phyloP scores from a whole-genome alignment of 2,329 filamentous ascomycete genomes.

The Cladophialophora immunda region DNA sequence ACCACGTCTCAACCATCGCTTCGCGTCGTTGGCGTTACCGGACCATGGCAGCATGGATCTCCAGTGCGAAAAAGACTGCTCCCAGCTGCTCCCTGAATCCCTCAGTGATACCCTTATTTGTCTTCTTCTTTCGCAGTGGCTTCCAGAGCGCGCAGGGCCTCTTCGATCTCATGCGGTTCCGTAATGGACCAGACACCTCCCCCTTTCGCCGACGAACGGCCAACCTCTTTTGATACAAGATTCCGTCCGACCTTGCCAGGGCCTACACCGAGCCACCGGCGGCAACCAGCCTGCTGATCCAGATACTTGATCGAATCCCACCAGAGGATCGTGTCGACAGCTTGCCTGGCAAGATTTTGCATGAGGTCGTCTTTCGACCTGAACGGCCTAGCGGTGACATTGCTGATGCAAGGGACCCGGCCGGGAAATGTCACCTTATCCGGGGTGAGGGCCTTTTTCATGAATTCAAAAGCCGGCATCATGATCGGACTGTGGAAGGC shows the following conservation, averaged over 20 bases:
- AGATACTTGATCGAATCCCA: constrained; percentile 92
- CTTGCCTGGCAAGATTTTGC: constrained; percentile 79
- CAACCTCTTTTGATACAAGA: constrained; percentile 92
- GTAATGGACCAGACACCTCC: constrained; percentile 94
- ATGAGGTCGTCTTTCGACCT: constrained; percentile 76
- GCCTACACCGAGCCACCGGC: constrained; percentile 89
- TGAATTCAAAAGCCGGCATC: constrained; percentile 79
- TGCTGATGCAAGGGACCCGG: constrained; percentile 79
- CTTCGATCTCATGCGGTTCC: constrained; percentile 76
- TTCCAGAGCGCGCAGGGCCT: constrained; percentile 37
- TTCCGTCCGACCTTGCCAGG: constrained; percentile 94
- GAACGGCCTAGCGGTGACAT: constrained; percentile 84
- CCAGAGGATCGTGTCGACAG: constrained; percentile 92
- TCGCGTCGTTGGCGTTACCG: background rate
- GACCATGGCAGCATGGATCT: background rate
- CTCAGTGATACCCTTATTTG: constrained; percentile 1
- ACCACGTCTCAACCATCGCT: background rate
- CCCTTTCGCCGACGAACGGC: constrained; percentile 80
- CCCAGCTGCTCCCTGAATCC: background rate
- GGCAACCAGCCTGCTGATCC: constrained; percentile 81
- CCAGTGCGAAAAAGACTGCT: background rate
- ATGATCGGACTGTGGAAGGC: constrained; percentile 74
- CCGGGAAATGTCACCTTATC: constrained; percentile 77
- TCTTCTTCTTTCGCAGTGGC: constrained; percentile 33
- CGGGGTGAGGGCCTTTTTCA: constrained; percentile 73